Base-by-base conservation (phyloP, 2,329 filamentous ascomycete species). In the Neurospora sp. region DNA sequence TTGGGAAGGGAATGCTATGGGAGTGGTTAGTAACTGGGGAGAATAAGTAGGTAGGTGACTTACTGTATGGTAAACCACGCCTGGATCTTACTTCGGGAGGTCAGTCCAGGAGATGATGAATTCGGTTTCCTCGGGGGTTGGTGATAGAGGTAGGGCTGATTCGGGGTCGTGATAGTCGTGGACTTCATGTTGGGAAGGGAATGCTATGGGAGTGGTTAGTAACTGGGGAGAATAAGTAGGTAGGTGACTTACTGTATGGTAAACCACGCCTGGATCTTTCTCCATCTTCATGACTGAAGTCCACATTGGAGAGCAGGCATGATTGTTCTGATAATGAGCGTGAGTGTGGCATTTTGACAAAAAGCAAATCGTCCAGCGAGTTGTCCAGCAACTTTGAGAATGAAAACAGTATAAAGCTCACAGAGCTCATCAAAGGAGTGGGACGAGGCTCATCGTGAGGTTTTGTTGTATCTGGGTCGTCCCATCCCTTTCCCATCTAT, bases 21-120 rank as follows among this genome's bases (percentile, higher is more conserved):
- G 52, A 28, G 3, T 62, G 3, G 52, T 62, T 33, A 23, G 19
- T 23, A 23, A 23, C 19, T 23, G 19, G 19, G 19, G 19, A 23
- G 19, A 1, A 23, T 23, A 23, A 23, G 19, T 28, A 28, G 11
- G 43, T 15, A 4, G 43, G 13, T 17, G 15, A 5, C 28, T 33
- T 33, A 62, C 52, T 62, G 3, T 62, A 62, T 62, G 52, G 52
- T 36, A 62, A 8, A 62, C 13, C 23, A 36, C 1, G 52, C 23
- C 13, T 17, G 15, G 23, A 62, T 33, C n/a, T n/a, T n/a, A n/a
- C n/a, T n/a, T n/a, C n/a, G 79, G 79, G 9, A 81, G 73, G 69
- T 81, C 79, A 69, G 74, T 72, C 78, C 78, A 79, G n/a, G 68
- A 68, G n/a, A 19, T 23, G 38, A 42, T 46, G 38, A 17, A 19